Evolutionary conservation across 192 early-diverging fungal genomes (phyloP), one percentile per base, ranked within the genome.

Genomic region (Martensiomyces pterosporus): DNA sequence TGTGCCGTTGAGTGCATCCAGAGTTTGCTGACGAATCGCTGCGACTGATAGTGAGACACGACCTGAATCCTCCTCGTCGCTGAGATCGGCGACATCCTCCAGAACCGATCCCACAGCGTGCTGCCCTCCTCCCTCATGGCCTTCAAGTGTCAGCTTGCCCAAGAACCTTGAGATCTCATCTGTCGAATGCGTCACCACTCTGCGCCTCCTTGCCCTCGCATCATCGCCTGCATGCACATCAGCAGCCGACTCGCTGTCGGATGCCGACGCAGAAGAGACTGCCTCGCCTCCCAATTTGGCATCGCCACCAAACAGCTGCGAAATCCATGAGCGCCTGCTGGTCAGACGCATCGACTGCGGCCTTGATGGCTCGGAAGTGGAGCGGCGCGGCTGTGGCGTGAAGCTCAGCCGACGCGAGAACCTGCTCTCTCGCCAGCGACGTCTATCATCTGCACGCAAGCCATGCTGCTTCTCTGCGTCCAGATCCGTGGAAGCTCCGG

Each of bases 1-100:
- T n/a, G 66, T 58, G 17, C 67, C 67, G 25, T 70, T 70, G 0
- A 70, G 55, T 16, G 67, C 60, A 39, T 70, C 67, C 1, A 70
- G 49, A 2, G 67, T 70, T 46, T 70, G 67, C 67, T 70, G 67
- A 35, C 67, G 60, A 12, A 70, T 44, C 39, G 62, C 60, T 1
- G 60, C 49, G 12, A 70, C 60, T 0, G 67, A 63, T 18, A 63
- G 46, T 4, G 67, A 55, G 22, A 43, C 23, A 9, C 54, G 67
- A 10, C 27, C 40, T 4, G 59, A 52, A 6, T 37, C 49, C 42
- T 70, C 67, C 52, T 70, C 67, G 26, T 60, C 67, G 36, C 60
- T 70, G 14, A 57, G 60, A 22, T 70, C 67, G 13, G 53, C 39
- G 15, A 70, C 55, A 23, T 70, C 60, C 18, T 70, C 67, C 9